Evolutionary conservation across 192 early-diverging fungal genomes (phyloP), one percentile per base, ranked within the genome.

Genomic region (Entomortierella parvispora): DNA sequence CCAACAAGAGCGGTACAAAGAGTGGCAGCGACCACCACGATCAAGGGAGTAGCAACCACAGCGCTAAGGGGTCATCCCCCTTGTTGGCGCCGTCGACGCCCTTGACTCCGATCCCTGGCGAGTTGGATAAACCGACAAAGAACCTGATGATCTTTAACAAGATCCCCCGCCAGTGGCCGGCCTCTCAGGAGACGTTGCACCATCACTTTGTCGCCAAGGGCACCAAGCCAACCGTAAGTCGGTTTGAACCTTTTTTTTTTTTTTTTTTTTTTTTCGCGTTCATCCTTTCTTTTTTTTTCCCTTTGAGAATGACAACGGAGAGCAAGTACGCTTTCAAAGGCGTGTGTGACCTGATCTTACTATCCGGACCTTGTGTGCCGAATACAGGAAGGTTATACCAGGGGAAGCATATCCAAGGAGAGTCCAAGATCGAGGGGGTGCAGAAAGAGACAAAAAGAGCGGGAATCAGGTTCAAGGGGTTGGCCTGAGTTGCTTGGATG

Each of bases 131-230:
- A 45, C 53, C 65, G 1, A 58, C 74, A 4, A 77, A 64, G 61
- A 77, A 77, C 37, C 26, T 77, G 44, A 77, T 77, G 74, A 68
- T 68, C 11, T 77, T 77, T 20, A 77, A 77, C 48, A 53, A 77
- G 55, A 77, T 77, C 42, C 74, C 74, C 2, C 58, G 74, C 18
- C 74, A 77, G 22, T 77, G 74, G 74, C 74, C 74, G 9, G 55
- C 74, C 31, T 77, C 74, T 1, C 74, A 77, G 45, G 74, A 77
- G 42, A 77, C 74, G 40, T 68, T 77, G 29, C 65, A 68, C 52
- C 55, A 64, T 12, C 55, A 77, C 53, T 68, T 47, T 63, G 58
- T 63, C 8, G 18, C 59, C 33, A 68, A 62, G 42, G 40, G 32
- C 47, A 77, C 68, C 44, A 74, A 74, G 62, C 17, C 54, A 43